Percentiles rank a stretch among this genome's conserved stretches.
These are phyloP conservation scores for Seiridium cupressi DNA, from an alignment of 2,329 filamentous ascomycete species.

Conservation along the genomic window DNA sequence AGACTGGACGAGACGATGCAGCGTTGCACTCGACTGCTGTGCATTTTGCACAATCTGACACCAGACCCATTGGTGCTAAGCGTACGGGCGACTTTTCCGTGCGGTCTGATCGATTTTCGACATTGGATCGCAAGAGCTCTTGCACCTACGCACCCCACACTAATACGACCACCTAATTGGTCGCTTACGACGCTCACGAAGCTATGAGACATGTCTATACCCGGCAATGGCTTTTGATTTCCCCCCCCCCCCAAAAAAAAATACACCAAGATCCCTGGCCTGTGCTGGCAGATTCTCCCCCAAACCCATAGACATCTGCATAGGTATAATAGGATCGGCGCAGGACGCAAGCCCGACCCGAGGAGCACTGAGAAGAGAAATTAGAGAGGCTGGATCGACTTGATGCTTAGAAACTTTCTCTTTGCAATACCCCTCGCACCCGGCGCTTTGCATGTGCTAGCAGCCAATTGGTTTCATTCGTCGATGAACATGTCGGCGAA, in stretches of 20 bases:
- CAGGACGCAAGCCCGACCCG: not conserved
- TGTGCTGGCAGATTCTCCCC: not conserved
- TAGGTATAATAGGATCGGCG: not conserved
- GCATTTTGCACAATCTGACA: no score
- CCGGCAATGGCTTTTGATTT: slow-evolving; percentile 3
- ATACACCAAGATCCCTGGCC: not conserved
- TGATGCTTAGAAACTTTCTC: no score
- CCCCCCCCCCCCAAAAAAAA: not conserved
- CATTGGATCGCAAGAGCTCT: slow-evolving; percentile 1
- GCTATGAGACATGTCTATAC: slow-evolving; percentile 18
- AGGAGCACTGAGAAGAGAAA: not conserved
- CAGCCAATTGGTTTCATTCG: no score
- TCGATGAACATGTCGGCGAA: no score
- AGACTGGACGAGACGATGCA: no score
- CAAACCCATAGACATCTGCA: not conserved
- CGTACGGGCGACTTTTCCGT: no score
- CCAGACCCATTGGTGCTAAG: no score
- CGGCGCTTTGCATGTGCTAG: no score
- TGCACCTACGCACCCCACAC: slow-evolving; percentile 4
- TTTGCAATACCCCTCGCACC: no score
- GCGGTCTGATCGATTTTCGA: not conserved
- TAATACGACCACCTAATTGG: slow-evolving; percentile 14
- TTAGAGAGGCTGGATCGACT: no score
- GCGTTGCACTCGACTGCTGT: no score
- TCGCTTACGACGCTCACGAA: slow-evolving; percentile 26